Evolutionary conservation across 768 basidiomycete genomes (phyloP).

Genomic region (Hygrophoropsis aurantiaca): DNA sequence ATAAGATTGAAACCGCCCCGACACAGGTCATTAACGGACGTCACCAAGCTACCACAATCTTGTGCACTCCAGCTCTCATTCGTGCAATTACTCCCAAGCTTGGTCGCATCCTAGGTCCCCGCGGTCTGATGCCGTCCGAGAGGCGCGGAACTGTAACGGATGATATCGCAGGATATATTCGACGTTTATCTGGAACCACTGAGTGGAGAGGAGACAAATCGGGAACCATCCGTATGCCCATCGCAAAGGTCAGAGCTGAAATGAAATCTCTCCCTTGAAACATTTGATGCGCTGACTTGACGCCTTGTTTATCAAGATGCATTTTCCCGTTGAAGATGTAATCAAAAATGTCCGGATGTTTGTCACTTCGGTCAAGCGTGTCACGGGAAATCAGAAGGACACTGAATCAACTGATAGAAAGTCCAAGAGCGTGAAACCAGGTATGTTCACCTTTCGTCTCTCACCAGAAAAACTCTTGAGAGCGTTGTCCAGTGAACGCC

Average conservation of each 20-base stretch:
- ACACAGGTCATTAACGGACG: constrained; percentile 70
- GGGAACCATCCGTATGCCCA: constrained; percentile 81
- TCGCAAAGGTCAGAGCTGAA: constrained; percentile 60
- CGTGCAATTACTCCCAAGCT: constrained; percentile 77
- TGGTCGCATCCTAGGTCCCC: constrained; percentile 79
- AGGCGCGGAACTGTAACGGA: constrained; percentile 93
- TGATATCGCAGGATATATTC: constrained; percentile 80
- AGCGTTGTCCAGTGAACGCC: constrained; percentile 51
- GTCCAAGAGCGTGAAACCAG: constrained; percentile 46
- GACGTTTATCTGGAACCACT: constrained; percentile 73
- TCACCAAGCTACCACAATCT: constrained; percentile 77
- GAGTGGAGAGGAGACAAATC: constrained; percentile 93
- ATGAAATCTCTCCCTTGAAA: neutral
- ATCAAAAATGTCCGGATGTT: constrained; percentile 79
- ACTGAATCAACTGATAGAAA: constrained; percentile 36
- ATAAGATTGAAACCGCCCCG: neutral
- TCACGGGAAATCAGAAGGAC: constrained; percentile 68
- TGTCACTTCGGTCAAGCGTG: constrained; percentile 68
- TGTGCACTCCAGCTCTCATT: constrained; percentile 80
- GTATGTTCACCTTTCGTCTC: constrained; percentile 14
- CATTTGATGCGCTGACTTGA: neutral
- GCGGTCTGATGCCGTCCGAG: constrained; percentile 94
- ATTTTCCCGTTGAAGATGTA: constrained; percentile 75
- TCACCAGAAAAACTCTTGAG: neutral
- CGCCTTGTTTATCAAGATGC: constrained; percentile 45